Percentiles rank a stretch among this genome's conserved stretches.
phyloP scores from a whole-genome alignment of 805 yeast genomes.

The Komagataella kurtzmanii region DNA sequence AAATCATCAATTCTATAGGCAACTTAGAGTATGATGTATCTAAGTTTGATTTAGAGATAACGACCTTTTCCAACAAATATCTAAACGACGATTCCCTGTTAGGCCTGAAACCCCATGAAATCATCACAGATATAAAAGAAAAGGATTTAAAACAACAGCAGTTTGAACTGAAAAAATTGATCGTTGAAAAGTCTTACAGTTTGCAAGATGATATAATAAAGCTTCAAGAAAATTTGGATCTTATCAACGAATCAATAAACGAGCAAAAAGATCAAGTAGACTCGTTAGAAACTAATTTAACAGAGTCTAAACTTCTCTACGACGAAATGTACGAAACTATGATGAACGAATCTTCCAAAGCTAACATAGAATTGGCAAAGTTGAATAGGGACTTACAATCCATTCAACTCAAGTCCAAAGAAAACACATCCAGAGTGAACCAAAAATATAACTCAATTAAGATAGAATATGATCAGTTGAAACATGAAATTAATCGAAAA shows the following conservation, averaged over 20 bases:
- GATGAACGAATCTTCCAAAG: slow-evolving; percentile 36
- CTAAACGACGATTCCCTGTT: slow-evolving; percentile 24
- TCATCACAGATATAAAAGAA: slow-evolving; percentile 22
- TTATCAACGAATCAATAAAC: slow-evolving; percentile 35
- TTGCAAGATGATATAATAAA: slow-evolving; percentile 44
- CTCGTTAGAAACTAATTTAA: slow-evolving; percentile 33
- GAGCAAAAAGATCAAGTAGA: slow-evolving; percentile 47
- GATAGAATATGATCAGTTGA: slow-evolving; percentile 36
- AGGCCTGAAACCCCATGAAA: slow-evolving; percentile 31
- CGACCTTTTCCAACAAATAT: slow-evolving; percentile 16
- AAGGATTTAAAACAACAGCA: slow-evolving; percentile 20
- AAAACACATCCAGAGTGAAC: slow-evolving; percentile 10
- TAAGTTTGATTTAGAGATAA: slow-evolving; percentile 25
- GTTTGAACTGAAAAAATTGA: slow-evolving; percentile 28
- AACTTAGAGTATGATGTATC: slow-evolving; percentile 5
- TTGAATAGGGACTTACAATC: slow-evolving; percentile 42
- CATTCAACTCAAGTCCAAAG: slow-evolving; percentile 9
- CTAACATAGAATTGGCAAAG: slow-evolving; percentile 53
- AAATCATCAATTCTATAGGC: slow-evolving; percentile 22
- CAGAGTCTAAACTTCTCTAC: slow-evolving; percentile 32
- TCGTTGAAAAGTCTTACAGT: slow-evolving; percentile 30
- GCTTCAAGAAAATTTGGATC: slow-evolving; percentile 46
- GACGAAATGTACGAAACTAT: slow-evolving; percentile 43
- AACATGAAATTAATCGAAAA: slow-evolving; percentile 30
- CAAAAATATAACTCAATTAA: slow-evolving; percentile 33